Percentiles rank a stretch among this genome's conserved stretches.
These are phyloP conservation scores for Moricandia arvensis DNA, from an alignment of 345 rosid species.

Conservation along the genomic window DNA sequence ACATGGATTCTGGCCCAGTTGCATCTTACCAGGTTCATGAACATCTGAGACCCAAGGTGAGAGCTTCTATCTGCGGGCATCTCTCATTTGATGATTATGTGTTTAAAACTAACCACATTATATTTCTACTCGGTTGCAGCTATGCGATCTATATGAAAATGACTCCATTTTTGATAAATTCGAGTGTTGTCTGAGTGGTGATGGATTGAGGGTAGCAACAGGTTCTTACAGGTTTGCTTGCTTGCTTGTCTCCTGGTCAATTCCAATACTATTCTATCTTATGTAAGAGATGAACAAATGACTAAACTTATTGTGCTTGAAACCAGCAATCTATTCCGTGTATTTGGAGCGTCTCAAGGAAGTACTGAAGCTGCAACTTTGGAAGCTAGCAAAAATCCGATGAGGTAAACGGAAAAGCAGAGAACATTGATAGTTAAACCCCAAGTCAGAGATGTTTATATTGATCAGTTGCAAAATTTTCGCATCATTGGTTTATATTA, in stretches of 20 bases:
- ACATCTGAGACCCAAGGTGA: slow-evolving; percentile 85
- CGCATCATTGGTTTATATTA: not conserved
- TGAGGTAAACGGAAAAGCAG: slow-evolving; percentile 58
- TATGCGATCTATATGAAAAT: slow-evolving; percentile 96
- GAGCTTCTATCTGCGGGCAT: slow-evolving; percentile 15
- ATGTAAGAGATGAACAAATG: not conserved
- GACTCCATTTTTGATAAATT: slow-evolving; percentile 99
- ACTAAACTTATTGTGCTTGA: not conserved
- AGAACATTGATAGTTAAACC: not conserved
- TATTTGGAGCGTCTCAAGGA: slow-evolving; percentile 77
- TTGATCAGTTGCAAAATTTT: slow-evolving; percentile 15
- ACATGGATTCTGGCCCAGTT: slow-evolving; percentile 99
- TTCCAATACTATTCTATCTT: not conserved
- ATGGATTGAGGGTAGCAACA: slow-evolving; percentile 91
- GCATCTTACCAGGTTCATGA: slow-evolving; percentile 96
- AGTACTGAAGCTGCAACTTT: slow-evolving; percentile 85
- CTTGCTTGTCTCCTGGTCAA: slow-evolving; percentile 18
- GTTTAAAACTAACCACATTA: slow-evolving; percentile 13
- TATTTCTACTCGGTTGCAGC: slow-evolving; percentile 43
- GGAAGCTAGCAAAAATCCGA: slow-evolving; percentile 99
- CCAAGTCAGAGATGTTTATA: not conserved
- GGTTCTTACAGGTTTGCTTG: slow-evolving; percentile 89
- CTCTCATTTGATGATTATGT: slow-evolving; percentile 3
- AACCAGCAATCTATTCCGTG: slow-evolving; percentile 93
- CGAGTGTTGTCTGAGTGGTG: slow-evolving; percentile 95